phyloP scores from a whole-genome alignment of 2,329 filamentous ascomycete genomes.

The Penicillium sp. region DNA sequence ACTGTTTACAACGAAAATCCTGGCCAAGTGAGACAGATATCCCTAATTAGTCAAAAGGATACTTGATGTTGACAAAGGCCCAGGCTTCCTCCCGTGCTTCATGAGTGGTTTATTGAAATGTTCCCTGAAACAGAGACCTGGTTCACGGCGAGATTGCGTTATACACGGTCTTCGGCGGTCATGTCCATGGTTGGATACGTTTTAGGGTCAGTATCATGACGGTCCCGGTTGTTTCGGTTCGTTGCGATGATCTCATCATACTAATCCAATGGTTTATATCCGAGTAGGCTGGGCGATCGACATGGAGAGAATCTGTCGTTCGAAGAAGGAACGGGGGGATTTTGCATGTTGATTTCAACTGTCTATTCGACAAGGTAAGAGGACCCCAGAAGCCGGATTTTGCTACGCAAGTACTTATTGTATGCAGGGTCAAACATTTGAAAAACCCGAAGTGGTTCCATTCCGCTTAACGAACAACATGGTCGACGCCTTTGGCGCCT shows the following conservation, averaged over 20 bases:
- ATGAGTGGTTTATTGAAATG: conserved; percentile 91
- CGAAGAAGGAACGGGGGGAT: conserved; percentile 90
- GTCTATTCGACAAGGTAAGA: conserved; percentile 80
- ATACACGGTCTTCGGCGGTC: conserved; percentile 89
- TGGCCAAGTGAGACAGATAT: conserved; percentile 38
- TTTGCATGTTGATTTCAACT: conserved; percentile 99
- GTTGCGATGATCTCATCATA: background rate
- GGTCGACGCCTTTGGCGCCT: conserved; percentile 93
- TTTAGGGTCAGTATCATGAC: conserved; percentile 51
- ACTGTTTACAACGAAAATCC: conserved; percentile 64
- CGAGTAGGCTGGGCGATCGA: conserved; percentile 71
- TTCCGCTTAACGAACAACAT: conserved; percentile 98
- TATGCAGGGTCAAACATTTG: conserved; percentile 70
- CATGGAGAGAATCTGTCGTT: conserved; percentile 97
- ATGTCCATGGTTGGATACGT: conserved; percentile 99
- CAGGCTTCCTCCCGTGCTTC: conserved; percentile 75
- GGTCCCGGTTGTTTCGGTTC: background rate
- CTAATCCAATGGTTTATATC: background rate
- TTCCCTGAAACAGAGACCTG: conserved; percentile 90
- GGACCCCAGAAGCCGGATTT: background rate
- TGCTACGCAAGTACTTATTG: conserved; percentile 4
- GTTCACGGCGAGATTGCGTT: conserved; percentile 82
- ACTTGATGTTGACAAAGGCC: conserved; percentile 17
- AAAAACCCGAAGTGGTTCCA: conserved; percentile 88
- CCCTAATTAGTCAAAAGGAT: background rate